Base-by-base conservation (phyloP, 805 yeast genomes). In the Ogataea trehalophila region DNA sequence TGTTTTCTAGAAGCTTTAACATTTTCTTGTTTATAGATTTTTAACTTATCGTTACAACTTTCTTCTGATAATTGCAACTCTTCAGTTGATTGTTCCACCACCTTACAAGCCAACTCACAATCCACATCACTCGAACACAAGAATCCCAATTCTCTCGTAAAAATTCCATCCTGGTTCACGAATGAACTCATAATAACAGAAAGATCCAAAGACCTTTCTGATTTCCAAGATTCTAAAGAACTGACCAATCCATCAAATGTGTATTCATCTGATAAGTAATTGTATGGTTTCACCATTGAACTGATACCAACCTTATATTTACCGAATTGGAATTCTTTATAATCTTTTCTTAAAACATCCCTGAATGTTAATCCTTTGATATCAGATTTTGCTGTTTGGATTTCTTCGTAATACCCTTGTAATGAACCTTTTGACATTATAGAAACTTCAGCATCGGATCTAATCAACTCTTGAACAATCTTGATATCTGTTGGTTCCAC, bases 281-380 rank as follows among this genome's bases (percentile, higher is more conserved):
- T 65, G 29, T 85, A 63, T 0, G 88, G 73, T 61, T 79, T 83
- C 2, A 85, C 87, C 9, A 84, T 67, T 0, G 97, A 85, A 41
- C 91, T 78, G 57, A 92, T 84, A 0, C 98, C 98, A 13, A 89
- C 71, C 5, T 53, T 64, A 3, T 64, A 47, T 1, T 55, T 56
- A 2, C 58, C 59, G 5, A 73, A 72, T 5, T 60, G 65, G 69
- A 85, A 90, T 58, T 80, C 80, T 61, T 92, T 92, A 66, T 87
- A 92, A 62, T 92, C 99, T 63, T 90, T 91, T 40, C 83, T 70
- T 37, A 94, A 68, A 6, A 94, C 65, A 44, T 89, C 95, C 5
- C 56, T 56, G 5, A 81, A 63, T 1, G 77, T 58, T 35, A 94
- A 70, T 0, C 88, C 90, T 3, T 64, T 61, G 35, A 91, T 69